Base-by-base conservation (phyloP, 2,329 filamentous ascomycete species). In the Fusarium mundagurra region DNA sequence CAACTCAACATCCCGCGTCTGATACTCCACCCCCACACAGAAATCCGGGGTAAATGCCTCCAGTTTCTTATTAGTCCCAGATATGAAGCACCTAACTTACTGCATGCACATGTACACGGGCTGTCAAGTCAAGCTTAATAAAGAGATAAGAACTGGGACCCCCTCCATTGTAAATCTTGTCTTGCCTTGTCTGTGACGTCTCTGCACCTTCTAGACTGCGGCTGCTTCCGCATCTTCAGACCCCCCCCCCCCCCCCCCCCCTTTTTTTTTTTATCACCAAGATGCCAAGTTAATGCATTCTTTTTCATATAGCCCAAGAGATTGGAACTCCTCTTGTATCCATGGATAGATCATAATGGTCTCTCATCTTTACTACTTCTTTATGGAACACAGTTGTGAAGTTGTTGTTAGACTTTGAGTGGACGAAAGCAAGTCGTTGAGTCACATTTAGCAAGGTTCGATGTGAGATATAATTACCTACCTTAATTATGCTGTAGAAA, bases 1-100 rank as follows among this genome's bases (percentile, higher is more conserved):
- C 51, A 65, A 58, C 61, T 61, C 50, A 54, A 58, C 73, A 76
- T 76, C 67, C 74, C 64, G 62, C 73, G 73, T 72, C 55, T 71
- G 70, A 61, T 71, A 67, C 76, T 73, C 76, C 76, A 73, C 76
- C 76, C 76, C 76, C 76, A 78, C 72, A 75, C 50, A 45, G 44
- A 43, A 74, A 75, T 75, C 72, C 45, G 72, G 72, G 72, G 72
- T 75, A 75, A 61, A 51, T 65, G 64, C 60, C 47, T 70, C 65
- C 60, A 45, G 44, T 59, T 71, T 67, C 61, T 73, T 70, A 50
- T 65, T 74, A 67, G 72, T 73, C 48, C 68, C 61, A 73, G 64
- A 57, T 69, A 55, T 75, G 61, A 75, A 61, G 53, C 47, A 69
- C 39, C 36, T 62, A 44, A 38, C 31, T 38, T 38, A n/a, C 31